Evolutionary conservation across 768 basidiomycete species (phyloP), one percentile per base, ranked within the genome.

Genomic region (Tephrocybe sp.): DNA sequence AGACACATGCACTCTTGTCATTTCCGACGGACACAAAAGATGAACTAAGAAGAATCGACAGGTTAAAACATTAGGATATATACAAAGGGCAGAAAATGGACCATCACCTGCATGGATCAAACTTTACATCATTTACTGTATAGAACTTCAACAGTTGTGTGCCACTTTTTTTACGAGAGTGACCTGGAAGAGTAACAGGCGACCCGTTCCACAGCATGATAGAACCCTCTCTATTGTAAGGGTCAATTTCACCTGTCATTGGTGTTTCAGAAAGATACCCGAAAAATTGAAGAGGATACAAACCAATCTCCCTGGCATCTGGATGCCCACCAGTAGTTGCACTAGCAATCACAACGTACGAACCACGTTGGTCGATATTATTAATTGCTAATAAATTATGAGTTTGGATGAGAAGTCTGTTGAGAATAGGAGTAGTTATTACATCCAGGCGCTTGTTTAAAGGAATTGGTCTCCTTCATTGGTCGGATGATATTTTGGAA

Each of bases 101-200:
- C n/a, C n/a, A 68, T 51, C 60, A 79, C 81, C 73, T 69, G 51
- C 50, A 57, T 1, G 82, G 79, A 58, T 80, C 75, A 50, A 83
- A 79, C 17, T 75, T 76, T 34, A 83, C 68, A 51, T 84, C 80
- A 43, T 76, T 74, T 0, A 86, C 73, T 0, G 77, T 69, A 52
- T 82, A 84, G 53, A 83, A 70, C 54, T 79, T 82, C 14, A 47
- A 53, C 74, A 76, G 19, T 42, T 65, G 8, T 32, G 26, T 19
- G 20, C 16, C 22, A 41, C 12, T 35, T 14, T 38, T 52, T 26
- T 40, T 33, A 36, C 57, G 57, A 14, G 47, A 54, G 42, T 68
- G 65, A 14, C 62, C 63, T 45, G 56, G 32, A 16, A 62, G 34
- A 19, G 62, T 51, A 5, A 53, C 36, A 19, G 55, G 49, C 30